Evolutionary conservation across 345 rosid species (phyloP).

Genomic region (Moricandia moricandioides): DNA sequence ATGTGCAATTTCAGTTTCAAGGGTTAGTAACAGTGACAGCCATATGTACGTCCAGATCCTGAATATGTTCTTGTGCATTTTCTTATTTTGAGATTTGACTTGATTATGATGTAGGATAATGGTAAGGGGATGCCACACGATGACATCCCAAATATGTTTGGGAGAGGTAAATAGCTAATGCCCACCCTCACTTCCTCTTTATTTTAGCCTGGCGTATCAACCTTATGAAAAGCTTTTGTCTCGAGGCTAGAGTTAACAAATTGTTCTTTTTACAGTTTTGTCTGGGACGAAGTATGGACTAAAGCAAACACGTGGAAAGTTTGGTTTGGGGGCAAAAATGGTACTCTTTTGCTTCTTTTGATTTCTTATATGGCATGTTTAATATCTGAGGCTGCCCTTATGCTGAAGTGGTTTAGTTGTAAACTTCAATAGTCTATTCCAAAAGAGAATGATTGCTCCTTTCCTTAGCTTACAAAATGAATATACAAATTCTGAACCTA

Average conservation of each 20-base stretch:
- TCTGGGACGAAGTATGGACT: slow-evolving; percentile 97
- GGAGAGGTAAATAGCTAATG: slow-evolving; percentile 57
- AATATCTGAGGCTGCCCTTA: slow-evolving; percentile 3
- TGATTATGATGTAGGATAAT: slow-evolving; percentile 67
- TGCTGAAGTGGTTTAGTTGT: slow-evolving; percentile 4
- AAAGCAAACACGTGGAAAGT: slow-evolving; percentile 97
- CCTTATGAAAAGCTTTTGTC: slow-evolving; percentile 5
- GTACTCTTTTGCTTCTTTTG: slow-evolving; percentile 37
- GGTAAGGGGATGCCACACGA: slow-evolving; percentile 99
- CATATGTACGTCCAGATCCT: background rate
- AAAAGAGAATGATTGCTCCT: background rate
- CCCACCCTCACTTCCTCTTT: background rate
- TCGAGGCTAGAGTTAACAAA: background rate
- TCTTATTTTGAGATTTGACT: slow-evolving; percentile 20
- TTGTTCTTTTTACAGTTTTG: slow-evolving; percentile 56
- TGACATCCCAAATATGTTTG: slow-evolving; percentile 99
- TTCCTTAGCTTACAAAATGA: background rate
- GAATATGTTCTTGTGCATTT: background rate
- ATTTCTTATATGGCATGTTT: background rate
- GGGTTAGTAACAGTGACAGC: slow-evolving; percentile 9
- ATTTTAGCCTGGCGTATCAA: slow-evolving; percentile 14
- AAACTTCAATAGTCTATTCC: background rate
- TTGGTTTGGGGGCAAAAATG: slow-evolving; percentile 99
- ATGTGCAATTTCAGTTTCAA: background rate
- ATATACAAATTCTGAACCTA: too few relatives aligned